Evolutionary conservation across 805 yeast genomes (phyloP).

Genomic region (Wickerhamiella dianesei): DNA sequence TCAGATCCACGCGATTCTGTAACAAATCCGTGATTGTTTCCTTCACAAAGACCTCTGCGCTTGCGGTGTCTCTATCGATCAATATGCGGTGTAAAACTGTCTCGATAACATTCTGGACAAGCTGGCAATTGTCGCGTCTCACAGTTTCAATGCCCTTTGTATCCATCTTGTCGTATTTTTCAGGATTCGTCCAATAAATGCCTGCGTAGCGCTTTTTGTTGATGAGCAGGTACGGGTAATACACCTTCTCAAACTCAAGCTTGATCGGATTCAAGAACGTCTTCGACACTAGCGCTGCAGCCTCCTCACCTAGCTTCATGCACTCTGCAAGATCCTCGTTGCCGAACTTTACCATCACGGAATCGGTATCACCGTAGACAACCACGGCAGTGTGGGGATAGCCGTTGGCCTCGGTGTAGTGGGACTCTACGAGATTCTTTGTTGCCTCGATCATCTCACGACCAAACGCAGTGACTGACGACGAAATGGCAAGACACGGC

Average conservation of each 20-base stretch:
- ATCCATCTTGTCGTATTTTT: constrained; percentile 92
- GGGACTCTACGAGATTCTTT: constrained; percentile 68
- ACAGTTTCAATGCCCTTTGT: constrained; percentile 98
- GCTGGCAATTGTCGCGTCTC: constrained; percentile 89
- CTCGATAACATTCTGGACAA: constrained; percentile 90
- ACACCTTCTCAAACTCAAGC: constrained; percentile 91
- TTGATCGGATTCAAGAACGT: constrained; percentile 76
- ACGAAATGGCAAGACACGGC: constrained; percentile 92
- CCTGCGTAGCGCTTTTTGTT: constrained; percentile 98
- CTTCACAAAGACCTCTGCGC: constrained; percentile 76
- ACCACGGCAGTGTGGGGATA: constrained; percentile 75
- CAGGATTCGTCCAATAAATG: constrained; percentile 82
- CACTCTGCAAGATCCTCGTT: constrained; percentile 62
- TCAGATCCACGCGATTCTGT: constrained; percentile 83
- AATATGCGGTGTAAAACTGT: constrained; percentile 73
- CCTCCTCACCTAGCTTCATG: constrained; percentile 88
- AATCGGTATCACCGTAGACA: constrained; percentile 97
- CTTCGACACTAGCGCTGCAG: constrained; percentile 75
- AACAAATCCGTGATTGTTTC: constrained; percentile 77
- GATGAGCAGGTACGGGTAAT: constrained; percentile 84
- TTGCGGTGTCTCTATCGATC: constrained; percentile 74
- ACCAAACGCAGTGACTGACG: constrained; percentile 91
- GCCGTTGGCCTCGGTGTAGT: constrained; percentile 72
- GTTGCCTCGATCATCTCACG: constrained; percentile 94
- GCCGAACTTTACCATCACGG: constrained; percentile 98